Evolutionary conservation across 192 early-diverging fungal species (phyloP).

Genomic region (Geranomyces variabilis): DNA sequence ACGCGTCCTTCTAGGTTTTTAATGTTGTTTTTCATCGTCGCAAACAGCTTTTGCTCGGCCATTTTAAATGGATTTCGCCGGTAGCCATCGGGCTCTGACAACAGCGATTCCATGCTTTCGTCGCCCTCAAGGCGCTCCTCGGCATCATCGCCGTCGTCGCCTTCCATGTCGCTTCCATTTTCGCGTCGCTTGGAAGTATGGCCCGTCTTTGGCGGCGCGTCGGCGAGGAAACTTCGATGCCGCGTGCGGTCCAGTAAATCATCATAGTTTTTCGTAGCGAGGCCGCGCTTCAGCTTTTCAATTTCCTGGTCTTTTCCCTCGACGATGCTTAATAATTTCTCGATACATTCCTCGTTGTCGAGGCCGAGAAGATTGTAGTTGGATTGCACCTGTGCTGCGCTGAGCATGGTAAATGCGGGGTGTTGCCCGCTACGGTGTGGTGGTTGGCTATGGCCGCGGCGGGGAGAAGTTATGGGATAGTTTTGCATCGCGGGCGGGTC

Average conservation of each 20-base stretch:
- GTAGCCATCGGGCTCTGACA: too few species aligned
- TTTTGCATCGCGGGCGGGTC: too few species aligned
- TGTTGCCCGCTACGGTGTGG: too few species aligned
- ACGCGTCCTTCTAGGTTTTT: neutral
- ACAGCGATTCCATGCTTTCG: too few species aligned
- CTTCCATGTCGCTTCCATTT: too few species aligned
- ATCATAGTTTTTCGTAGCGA: neutral
- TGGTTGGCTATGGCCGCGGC: too few species aligned
- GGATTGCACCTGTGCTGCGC: neutral
- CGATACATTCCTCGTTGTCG: constrained; percentile 7
- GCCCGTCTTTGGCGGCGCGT: too few species aligned
- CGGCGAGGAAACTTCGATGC: neutral
- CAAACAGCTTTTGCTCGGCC: neutral
- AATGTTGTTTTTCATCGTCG: neutral
- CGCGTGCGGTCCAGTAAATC: neutral
- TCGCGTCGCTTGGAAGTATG: too few species aligned
- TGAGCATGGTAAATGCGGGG: constrained; percentile 1
- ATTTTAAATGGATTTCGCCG: neutral
- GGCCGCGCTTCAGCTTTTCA: neutral
- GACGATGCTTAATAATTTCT: neutral
- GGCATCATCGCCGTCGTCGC: too few species aligned
- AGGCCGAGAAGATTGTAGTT: constrained; percentile 5
- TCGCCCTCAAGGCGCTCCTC: too few species aligned
- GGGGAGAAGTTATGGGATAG: too few species aligned
- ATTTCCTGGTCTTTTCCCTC: constrained; percentile 10